Percentiles rank a stretch among this genome's conserved stretches.
Conservation (phyloP, 2,329 filamentous ascomycete genomes). For the Raffaelea arxii region DNA sequence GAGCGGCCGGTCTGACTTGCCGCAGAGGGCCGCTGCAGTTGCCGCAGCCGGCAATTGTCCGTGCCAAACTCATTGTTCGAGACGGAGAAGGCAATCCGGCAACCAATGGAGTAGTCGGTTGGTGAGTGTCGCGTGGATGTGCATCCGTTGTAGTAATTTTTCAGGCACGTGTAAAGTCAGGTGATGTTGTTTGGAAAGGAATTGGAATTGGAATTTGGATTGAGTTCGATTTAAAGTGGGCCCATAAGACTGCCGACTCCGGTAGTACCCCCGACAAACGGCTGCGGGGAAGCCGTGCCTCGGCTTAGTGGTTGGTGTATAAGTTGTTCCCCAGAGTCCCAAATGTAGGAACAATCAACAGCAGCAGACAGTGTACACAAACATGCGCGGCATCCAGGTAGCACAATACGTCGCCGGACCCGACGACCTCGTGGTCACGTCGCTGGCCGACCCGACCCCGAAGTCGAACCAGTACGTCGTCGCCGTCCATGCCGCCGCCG, state of each 20-base stretch:
- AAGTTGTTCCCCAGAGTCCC: too few species aligned
- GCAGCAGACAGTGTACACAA: too few species aligned
- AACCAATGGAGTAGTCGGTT: neutral
- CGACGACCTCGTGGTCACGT: constrained; percentile 64
- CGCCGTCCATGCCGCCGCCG: constrained; percentile 74
- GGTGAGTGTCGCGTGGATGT: neutral
- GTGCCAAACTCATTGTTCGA: constrained; percentile 10
- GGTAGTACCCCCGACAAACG: too few species aligned
- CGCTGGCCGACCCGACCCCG: constrained; percentile 66
- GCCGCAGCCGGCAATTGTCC: constrained; percentile 7
- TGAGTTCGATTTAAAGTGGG: too few species aligned
- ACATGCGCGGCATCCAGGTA: constrained; percentile 25
- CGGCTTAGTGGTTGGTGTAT: too few species aligned
- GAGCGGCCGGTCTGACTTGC: constrained; percentile 2
- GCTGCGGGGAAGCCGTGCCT: too few species aligned
- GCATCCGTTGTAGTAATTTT: neutral
- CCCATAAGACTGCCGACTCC: too few species aligned
- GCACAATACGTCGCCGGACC: constrained; percentile 24
- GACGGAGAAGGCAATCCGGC: too few species aligned
- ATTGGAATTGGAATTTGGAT: neutral
- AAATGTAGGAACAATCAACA: too few species aligned
- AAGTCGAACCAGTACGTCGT: constrained; percentile 72
- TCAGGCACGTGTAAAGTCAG: neutral
- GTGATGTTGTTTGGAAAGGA: neutral
- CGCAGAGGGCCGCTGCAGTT: constrained; percentile 8